Evolutionary conservation across 257 asterid genomes (phyloP).

Genomic region (Fraxinus americana): DNA sequence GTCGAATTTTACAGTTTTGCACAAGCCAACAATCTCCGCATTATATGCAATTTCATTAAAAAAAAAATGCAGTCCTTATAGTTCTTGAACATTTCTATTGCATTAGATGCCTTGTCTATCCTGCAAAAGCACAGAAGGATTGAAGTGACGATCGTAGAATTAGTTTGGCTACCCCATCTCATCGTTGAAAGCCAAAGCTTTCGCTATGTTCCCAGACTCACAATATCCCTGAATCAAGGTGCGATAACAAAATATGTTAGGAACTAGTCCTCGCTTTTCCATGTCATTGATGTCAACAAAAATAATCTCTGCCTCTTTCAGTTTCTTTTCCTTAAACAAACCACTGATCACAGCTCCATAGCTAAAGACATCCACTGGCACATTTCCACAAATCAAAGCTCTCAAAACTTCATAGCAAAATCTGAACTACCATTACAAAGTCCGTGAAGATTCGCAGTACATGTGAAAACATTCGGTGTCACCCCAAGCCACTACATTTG

Average conservation of each 20-base stretch:
- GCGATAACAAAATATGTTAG: constrained; percentile 44
- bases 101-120: constrained; percentile 52
- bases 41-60: constrained; percentile 63
- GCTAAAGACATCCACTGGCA: constrained; percentile 45
- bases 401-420: constrained; percentile 39
- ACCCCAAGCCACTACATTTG: constrained; percentile 60
- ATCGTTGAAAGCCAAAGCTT: constrained; percentile 50
- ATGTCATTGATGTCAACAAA: constrained; percentile 35
- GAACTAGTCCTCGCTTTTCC: constrained; percentile 55
- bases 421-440: constrained; percentile 56
- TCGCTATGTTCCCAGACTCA: constrained; percentile 49
- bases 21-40: constrained; percentile 63
- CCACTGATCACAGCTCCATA: constrained; percentile 63
- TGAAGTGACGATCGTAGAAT: constrained; percentile 56
- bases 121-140: constrained; percentile 76
- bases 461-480: constrained; percentile 46
- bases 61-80: constrained; percentile 55
- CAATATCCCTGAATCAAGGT: constrained; percentile 64
- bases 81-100: constrained; percentile 44
- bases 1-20: constrained; percentile 62
- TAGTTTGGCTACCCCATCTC: constrained; percentile 68
- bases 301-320: constrained; percentile 55
- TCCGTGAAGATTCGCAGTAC: constrained; percentile 58
- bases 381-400: constrained; percentile 31
- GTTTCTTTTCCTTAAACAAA: constrained; percentile 55